These are phyloP conservation scores for Oryza nivara DNA, from an alignment of 176 grass and related monocot genomes.

Conservation along the genomic window DNA sequence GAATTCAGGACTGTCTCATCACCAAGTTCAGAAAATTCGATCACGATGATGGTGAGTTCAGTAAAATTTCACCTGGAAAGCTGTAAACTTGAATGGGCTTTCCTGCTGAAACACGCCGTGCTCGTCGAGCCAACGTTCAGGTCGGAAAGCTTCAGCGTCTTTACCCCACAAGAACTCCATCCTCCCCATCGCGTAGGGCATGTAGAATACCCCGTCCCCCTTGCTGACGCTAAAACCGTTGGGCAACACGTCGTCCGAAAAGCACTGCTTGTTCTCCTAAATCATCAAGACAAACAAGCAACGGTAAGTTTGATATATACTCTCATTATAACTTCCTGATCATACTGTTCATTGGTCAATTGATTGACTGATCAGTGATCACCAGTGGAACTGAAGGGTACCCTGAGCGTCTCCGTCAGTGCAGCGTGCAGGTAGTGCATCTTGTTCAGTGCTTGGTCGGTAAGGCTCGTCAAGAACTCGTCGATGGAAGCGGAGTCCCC, in stretches of 20 bases:
- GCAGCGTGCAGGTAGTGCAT: constrained; percentile 73
- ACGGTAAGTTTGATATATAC: not conserved
- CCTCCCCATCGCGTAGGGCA: constrained; percentile 72
- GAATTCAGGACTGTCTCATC: not conserved
- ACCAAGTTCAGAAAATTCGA: not conserved
- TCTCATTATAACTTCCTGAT: not conserved
- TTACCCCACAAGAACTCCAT: constrained; percentile 69
- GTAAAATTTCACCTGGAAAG: constrained; percentile 55
- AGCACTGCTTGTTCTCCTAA: constrained; percentile 74
- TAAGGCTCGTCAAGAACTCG: constrained; percentile 52
- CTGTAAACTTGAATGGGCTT: constrained; percentile 73
- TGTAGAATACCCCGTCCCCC: constrained; percentile 65
- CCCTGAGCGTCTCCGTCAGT: constrained; percentile 59
- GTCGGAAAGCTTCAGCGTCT: constrained; percentile 56
- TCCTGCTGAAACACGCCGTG: constrained; percentile 46
- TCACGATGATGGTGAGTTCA: not conserved
- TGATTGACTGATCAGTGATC: not conserved
- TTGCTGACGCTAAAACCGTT: constrained; percentile 55
- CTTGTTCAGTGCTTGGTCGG: constrained; percentile 67
- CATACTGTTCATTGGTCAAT: too few relatives aligned
- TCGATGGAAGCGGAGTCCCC: constrained; percentile 22
- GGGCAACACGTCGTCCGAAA: constrained; percentile 57
- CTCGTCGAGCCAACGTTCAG: constrained; percentile 67
- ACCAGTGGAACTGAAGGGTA: constrained; percentile 66
- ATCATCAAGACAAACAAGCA: not conserved